Conservation (phyloP, 1,284 basidiomycete species). For the Takashimella koratensis region DNA sequence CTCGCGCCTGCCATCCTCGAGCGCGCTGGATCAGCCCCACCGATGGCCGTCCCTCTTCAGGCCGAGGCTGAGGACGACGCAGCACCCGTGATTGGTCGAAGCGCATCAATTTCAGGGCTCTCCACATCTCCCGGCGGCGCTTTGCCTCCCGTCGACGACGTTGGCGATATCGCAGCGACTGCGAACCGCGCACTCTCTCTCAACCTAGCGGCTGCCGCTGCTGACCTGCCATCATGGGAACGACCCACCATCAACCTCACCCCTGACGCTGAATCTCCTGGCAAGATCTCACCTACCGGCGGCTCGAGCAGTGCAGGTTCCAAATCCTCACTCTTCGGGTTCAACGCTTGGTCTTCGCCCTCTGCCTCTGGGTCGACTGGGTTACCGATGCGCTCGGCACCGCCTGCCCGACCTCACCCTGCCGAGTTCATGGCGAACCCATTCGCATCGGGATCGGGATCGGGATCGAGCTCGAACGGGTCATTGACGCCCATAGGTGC, state of each 20-base stretch:
- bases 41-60: slow-evolving; percentile 4
- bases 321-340: slow-evolving; percentile 24
- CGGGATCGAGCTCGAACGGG: background rate
- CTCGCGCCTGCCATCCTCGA: slow-evolving; percentile 7
- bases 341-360: slow-evolving; percentile 34
- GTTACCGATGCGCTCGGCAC: slow-evolving; percentile 23
- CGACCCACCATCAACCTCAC: slow-evolving; percentile 9
- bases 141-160: slow-evolving; percentile 22
- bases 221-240: slow-evolving; percentile 26
- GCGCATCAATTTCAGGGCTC: slow-evolving; percentile 1
- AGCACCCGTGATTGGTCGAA: slow-evolving; percentile 1
- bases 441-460: background rate
- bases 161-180: slow-evolving; percentile 29
- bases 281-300: slow-evolving; percentile 6
- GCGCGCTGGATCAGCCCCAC: slow-evolving; percentile 27
- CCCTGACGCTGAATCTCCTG: background rate
- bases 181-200: slow-evolving; percentile 10
- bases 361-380: slow-evolving; percentile 8
- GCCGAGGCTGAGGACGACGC: slow-evolving; percentile 1
- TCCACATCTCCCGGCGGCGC: background rate
- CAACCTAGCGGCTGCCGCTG: slow-evolving; percentile 11
- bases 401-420: slow-evolving; percentile 45
- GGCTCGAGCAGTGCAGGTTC: background rate
- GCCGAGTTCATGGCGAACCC: slow-evolving; percentile 25
- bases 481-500: background rate